Base-by-base conservation (phyloP, 106 monocot species). In the Dactylorhiza incarnata region DNA sequence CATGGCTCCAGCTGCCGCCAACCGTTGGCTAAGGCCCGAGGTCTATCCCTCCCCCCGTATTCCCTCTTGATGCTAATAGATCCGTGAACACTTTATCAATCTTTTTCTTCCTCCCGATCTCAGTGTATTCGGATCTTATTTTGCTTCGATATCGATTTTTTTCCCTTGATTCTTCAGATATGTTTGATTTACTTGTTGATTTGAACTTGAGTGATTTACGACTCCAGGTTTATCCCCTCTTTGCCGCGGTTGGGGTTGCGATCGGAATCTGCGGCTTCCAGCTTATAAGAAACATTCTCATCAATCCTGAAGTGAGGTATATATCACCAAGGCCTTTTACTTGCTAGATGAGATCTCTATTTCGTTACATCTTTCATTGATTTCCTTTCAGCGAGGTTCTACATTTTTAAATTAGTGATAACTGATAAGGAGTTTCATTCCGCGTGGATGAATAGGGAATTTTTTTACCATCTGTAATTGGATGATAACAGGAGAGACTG, bases 211-310 rank as follows among this genome's bases (percentile, higher is more conserved):
- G 9, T n/a, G 45, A n/a, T n/a, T 48, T 71, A 48, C 48, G 8
- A 56, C 14, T 68, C 24, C 45, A 88, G 88, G 88, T 85, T 20
- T 88, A 85, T 68, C 88, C 88, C 66, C 78, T 88, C n/a, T 88
- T 88, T 44, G 85, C 76, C 0, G 88, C 88, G 5, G 88, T 88
- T 11, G 88, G 88, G 48, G 65, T 65, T 17, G 88, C 88, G 10
- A 50, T 88, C 8, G 88, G 88, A 44, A 85, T 88, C 78, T 88
- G 88, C 69, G 83, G 78, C 5, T 88, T 85, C 81, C 59, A 56
- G 58, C 72, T 88, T 46, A 50, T 85, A 22, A 82, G 88, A 20
- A 88, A 88, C 72, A 71, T 88, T 17, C 78, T 78, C 73, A 85
- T 85, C 83, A 88, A 88, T 45, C 88, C 88, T 26, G 88, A 88